Conservation (phyloP, 1,284 basidiomycete genomes). For the Trametes hirsuta region DNA sequence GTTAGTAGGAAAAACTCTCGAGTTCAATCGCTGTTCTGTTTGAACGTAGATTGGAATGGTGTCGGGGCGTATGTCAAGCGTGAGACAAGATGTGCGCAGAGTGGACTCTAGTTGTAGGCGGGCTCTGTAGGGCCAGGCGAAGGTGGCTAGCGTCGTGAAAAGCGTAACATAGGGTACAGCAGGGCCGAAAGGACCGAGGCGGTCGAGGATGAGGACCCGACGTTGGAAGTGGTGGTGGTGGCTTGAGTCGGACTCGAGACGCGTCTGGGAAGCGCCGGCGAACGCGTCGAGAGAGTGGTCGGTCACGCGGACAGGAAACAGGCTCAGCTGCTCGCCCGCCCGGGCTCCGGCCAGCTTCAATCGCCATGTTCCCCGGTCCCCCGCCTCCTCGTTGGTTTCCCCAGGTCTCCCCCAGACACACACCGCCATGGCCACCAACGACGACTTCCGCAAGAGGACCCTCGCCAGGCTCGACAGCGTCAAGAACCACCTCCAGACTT, state of each 20-base stretch:
- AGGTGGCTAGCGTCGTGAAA: no score
- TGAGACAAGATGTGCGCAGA: no score
- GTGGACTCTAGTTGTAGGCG: no score
- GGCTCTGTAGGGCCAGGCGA: no score
- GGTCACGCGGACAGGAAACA: neutral
- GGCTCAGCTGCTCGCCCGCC: neutral
- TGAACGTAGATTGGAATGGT: no score
- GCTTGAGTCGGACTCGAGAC: neutral
- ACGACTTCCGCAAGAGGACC: constrained; percentile 60
- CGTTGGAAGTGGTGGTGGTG: neutral
- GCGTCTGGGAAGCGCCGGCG: neutral
- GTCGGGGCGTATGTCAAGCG: no score
- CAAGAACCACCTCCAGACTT: constrained; percentile 65
- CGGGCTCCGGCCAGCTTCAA: neutral
- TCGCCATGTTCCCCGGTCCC: neutral
- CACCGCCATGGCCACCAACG: constrained; percentile 24
- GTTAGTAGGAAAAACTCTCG: no score
- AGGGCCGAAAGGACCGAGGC: no score
- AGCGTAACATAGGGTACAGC: no score
- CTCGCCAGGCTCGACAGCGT: constrained; percentile 68
- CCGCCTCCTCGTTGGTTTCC: neutral
- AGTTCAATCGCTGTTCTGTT: no score
- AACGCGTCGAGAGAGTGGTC: neutral
- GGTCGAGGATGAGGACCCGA: neutral
- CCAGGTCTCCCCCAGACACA: neutral